Base-by-base conservation (phyloP, 202 grass and related monocot species). In the Eragrostis tef region DNA sequence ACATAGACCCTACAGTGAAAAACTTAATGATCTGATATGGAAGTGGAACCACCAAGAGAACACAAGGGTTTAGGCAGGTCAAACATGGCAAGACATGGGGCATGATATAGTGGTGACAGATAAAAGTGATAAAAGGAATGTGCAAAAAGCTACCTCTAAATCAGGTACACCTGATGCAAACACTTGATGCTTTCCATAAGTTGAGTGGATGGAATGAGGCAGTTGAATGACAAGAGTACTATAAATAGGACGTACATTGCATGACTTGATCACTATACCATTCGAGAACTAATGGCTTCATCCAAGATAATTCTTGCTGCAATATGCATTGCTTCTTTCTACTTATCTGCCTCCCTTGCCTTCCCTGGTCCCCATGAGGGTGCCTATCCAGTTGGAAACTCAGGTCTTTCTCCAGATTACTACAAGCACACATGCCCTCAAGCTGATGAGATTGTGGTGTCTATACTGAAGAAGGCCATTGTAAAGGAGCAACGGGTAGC, bases 381-480 rank as follows among this genome's bases (percentile, higher is more conserved):
- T 47, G 16, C 58, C 27, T 62, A 86, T 75, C 86, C 90, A 47
- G 16, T n/a, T 53, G 78, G 14, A 44, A 76, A 83, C n/a, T 42
- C 54, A 10, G 70, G 86, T 20, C 84, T 97, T 56, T 91, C 71
- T 64, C 84, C 88, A 36, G 64, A 85, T 83, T 97, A 85, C 86
- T 97, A 97, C 67, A 86, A 17, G 15, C 80, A 70, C 73, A 91
- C 88, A 77, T 93, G 93, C 83, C 93, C 93, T 16, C 90, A 90
- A 22, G 87, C 86, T 12, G 80, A 96, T 51, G 80, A 96, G 86
- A 95, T 92, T 62, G 90, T 97, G 51, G 85, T 87, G 22, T 85
- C 83, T 25, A 75, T 93, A 78, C 27, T 93, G 21, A 88, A 97
- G 73, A 90, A 88, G 66, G 84, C 88, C 48, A 91, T 90, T 1